phyloP scores from a whole-genome alignment of 805 yeast species.

The Candida coquimbonensis region DNA sequence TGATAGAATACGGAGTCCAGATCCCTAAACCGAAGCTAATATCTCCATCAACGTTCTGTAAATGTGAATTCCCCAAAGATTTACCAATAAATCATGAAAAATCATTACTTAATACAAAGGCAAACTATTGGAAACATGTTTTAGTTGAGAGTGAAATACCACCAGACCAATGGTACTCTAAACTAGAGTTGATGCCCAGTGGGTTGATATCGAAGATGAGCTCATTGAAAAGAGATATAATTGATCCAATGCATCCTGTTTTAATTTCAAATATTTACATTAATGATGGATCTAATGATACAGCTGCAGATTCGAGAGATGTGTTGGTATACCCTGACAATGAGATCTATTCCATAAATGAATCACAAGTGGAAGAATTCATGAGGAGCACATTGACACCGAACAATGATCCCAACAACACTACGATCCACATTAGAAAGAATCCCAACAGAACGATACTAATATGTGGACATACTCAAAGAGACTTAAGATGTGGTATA shows the following conservation, averaged over 20 bases:
- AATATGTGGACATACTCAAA: constrained; percentile 57
- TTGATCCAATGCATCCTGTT: constrained; percentile 43
- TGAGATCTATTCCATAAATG: constrained; percentile 21
- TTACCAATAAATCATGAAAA: constrained; percentile 34
- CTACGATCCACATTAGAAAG: constrained; percentile 8
- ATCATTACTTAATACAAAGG: constrained; percentile 41
- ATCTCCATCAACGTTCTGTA: constrained; percentile 37
- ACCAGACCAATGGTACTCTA: constrained; percentile 30
- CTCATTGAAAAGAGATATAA: constrained; percentile 24
- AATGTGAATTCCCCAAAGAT: constrained; percentile 35
- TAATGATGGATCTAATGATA: not conserved
- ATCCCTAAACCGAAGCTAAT: constrained; percentile 13
- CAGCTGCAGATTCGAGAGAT: not conserved
- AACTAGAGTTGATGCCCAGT: constrained; percentile 42
- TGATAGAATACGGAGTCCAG: constrained; percentile 6
- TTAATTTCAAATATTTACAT: constrained; percentile 40
- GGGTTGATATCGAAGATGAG: constrained; percentile 36
- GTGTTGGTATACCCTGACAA: constrained; percentile 54
- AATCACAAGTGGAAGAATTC: constrained; percentile 26
- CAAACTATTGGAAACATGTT: constrained; percentile 48
- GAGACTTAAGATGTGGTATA: constrained; percentile 64
- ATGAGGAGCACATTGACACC: constrained; percentile 37
- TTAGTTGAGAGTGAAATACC: not conserved
- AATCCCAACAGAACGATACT: constrained; percentile 29
- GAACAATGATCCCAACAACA: not conserved